Percentiles rank a stretch among this genome's conserved stretches.
Evolutionary conservation across 805 yeast species (phyloP).

Genomic region (Suhomyces emberorum): DNA sequence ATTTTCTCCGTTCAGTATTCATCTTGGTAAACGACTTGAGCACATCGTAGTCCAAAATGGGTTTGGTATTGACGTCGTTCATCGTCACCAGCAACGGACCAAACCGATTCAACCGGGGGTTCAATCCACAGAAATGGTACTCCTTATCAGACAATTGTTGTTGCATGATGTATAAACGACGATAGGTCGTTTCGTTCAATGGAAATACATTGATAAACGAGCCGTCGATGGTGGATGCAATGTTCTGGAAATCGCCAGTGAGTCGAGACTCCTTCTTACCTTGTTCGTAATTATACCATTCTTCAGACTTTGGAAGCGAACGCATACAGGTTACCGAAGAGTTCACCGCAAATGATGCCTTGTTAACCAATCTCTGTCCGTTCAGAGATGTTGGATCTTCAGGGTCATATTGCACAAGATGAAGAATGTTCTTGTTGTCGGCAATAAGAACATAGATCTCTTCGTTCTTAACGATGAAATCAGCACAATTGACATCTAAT

Average conservation of each 20-base stretch:
- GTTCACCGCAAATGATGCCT: constrained; percentile 69
- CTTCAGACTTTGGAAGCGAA: constrained; percentile 39
- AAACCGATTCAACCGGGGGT: constrained; percentile 66
- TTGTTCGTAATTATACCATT: constrained; percentile 26
- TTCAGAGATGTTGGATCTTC: constrained; percentile 81
- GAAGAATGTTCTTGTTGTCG: constrained; percentile 65
- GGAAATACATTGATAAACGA: constrained; percentile 73
- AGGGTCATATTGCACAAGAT: constrained; percentile 83
- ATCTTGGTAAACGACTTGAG: constrained; percentile 51
- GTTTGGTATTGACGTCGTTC: constrained; percentile 47
- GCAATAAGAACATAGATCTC: constrained; percentile 64
- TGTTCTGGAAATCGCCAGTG: constrained; percentile 47
- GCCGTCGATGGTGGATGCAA: constrained; percentile 81
- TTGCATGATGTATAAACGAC: constrained; percentile 80
- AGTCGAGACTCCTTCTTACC: constrained; percentile 18
- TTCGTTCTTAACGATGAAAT: constrained; percentile 69
- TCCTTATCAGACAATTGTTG: constrained; percentile 83
- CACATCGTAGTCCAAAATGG: constrained; percentile 62
- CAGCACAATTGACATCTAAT: constrained; percentile 67
- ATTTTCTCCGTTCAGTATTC: constrained; percentile 54
- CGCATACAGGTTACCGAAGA: constrained; percentile 54
- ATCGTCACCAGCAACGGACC: constrained; percentile 38
- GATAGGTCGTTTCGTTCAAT: constrained; percentile 66
- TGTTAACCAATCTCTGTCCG: constrained; percentile 71
- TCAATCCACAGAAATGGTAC: constrained; percentile 70